Evolutionary conservation across 805 yeast genomes (phyloP), one percentile per base, ranked within the genome.

Genomic region (Isabelozyma pseudorhagii): DNA sequence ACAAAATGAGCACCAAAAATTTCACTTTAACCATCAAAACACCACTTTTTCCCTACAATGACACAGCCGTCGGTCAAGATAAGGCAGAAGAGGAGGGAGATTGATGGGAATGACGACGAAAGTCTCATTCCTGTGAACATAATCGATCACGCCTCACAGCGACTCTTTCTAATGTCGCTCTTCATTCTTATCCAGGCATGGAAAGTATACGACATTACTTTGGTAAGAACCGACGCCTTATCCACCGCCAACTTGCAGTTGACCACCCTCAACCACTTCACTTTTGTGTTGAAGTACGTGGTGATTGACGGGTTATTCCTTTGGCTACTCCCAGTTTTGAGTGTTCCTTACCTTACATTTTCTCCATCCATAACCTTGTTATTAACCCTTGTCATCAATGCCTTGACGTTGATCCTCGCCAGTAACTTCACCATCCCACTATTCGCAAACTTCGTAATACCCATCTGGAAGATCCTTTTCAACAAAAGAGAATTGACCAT

Each of bases 121-220:
- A 42, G 45, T 11, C 18, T 42, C 45, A 82, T 93, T 40, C 89
- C 97, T 0, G 75, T 82, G 13, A 69, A 77, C 6, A 71, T 84
- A 1, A 62, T 92, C 25, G 96, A 90, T 54, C 80, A 81, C 5
- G 89, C 89, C 2, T 81, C 88, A 11, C 99, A 93, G 65, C 73
- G 97, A 52, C 66, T 83, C 36, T 77, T 89, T 48, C 77, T 83
- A 3, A 64, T 84, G n/a, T 79, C 89, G 1, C 52, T 88, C 9
- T 89, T 90, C 61, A 71, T 80, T 2, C 73, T 87, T 34, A 75
- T 93, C n/a, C 97, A 92, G 66, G 81, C 89, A n/a, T 87, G 87
- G 81, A 93, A 94, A 62, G 49, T 89, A 1, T 88, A 87, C 57
- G 96, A 89, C 62, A 66, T 88, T 40, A 68, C 84, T 34, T 63